Conservation (phyloP, 2,329 filamentous ascomycete genomes). For the Hypomyces perniciosus region DNA sequence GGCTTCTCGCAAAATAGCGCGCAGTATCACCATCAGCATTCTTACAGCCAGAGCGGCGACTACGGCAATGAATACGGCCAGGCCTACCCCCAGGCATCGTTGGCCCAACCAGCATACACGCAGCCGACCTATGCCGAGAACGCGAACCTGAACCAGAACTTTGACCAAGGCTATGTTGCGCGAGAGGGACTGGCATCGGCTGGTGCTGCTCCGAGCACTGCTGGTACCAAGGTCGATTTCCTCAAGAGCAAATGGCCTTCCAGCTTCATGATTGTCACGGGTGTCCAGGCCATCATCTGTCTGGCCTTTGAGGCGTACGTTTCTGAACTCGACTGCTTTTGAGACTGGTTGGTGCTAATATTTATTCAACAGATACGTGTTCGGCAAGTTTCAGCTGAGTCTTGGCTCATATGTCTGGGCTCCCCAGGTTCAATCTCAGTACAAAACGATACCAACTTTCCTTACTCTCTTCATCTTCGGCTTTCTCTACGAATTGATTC, state of each 20-base stretch:
- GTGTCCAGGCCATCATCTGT: constrained; percentile 72
- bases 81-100: constrained; percentile 27
- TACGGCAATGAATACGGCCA: constrained; percentile 29
- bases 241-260: constrained; percentile 85
- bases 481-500: constrained; percentile 82
- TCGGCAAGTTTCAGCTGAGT: constrained; percentile 73
- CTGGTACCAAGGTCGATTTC: constrained; percentile 53
- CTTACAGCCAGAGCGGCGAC: constrained; percentile 21
- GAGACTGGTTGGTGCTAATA: constrained; percentile 13
- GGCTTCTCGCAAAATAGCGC: constrained; percentile 29
- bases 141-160: constrained; percentile 23
- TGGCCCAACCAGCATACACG: constrained; percentile 19
- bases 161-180: constrained; percentile 32
- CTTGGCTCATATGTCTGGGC: constrained; percentile 38
- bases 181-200: constrained; percentile 33
- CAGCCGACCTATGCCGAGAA: constrained; percentile 25
- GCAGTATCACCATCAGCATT: constrained; percentile 19
- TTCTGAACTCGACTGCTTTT: neutral
- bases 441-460: constrained; percentile 83
- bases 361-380: constrained; percentile 64
- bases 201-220: constrained; percentile 25
- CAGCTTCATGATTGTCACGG: constrained; percentile 68
- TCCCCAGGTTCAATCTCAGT: constrained; percentile 42
- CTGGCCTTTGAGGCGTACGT: constrained; percentile 82
- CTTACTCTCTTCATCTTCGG: constrained; percentile 95